Base-by-base conservation (phyloP, 352 stramenopile genomes). In the Globisporangium yorkense region DNA sequence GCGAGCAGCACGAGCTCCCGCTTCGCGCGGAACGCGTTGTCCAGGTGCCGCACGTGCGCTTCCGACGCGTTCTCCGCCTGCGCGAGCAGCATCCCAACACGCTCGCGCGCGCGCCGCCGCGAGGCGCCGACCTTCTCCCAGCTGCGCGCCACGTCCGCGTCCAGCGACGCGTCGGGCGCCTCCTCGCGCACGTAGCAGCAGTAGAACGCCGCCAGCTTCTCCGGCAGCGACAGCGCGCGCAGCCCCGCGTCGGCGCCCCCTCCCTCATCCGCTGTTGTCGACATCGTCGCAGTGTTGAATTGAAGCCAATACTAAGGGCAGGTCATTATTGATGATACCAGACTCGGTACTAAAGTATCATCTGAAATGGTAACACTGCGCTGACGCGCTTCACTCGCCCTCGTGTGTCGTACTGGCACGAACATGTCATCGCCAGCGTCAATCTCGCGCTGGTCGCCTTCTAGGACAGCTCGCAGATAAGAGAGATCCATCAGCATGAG, bases 141-240 rank as follows among this genome's bases (percentile, higher is more conserved):
- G 24, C 62, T 54, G 3, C 76, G 75, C 61, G 74, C 64, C 35
- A 69, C 69, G 49, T 91, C 78, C 12, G 57, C 50, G 39, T 91
- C 80, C 1, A 76, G 54, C 13, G 86, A 74, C 0, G 48, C 61
- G 27, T 89, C 76, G 0, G 84, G 37, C 3, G 53, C 31, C 59
- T 88, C 78, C 56, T 91, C 80, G 37, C 70, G 75, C 54, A 88
- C 72, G 61, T 88, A 91, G 16, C 64, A 68, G 63, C 80, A 86
- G 59, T 88, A 91, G 55, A 91, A 91, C 50, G 72, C 84, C 44
- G 80, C 70, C 9, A 91, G 73, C 51, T 87, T 87, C 69, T 88
- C 80, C n/a, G 88, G 69, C 51, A 86, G 71, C 51, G 78, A 85
- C 50, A 86, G 66, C 65, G 46, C 45, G 59, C 64, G 61, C 39